A percentile compares a stretch with the other conserved stretches of the same genome.
phyloP scores from a whole-genome alignment of 176 grass and related monocot species.

The Cocos nucifera region DNA sequence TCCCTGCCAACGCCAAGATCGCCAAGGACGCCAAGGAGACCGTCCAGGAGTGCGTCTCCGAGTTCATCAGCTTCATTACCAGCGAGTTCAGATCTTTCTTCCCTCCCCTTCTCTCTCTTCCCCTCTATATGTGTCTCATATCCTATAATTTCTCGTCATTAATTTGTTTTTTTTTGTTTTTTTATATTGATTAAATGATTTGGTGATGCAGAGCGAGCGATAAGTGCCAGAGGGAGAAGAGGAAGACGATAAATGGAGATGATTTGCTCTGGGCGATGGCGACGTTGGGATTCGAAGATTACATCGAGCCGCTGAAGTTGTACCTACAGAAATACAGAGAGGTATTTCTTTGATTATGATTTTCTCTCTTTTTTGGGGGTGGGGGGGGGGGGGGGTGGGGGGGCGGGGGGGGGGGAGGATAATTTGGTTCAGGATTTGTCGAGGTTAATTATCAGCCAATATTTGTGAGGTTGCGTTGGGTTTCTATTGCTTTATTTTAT shows the following conservation, averaged over 20 bases:
- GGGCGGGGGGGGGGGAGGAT: too few relatives aligned
- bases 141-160: conserved; percentile 12
- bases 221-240: conserved; percentile 98
- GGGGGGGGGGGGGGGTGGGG: too few relatives aligned
- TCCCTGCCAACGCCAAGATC: conserved; percentile 97
- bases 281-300: conserved; percentile 92
- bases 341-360: conserved; percentile 24
- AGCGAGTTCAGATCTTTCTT: conserved; percentile 48
- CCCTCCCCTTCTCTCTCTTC: background rate
- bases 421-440: background rate
- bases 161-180: background rate
- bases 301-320: conserved; percentile 83
- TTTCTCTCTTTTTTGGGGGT: too few relatives aligned
- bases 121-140: too few relatives aligned
- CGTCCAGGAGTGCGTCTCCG: conserved; percentile 97
- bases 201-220: conserved; percentile 59
- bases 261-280: conserved; percentile 96
- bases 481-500: too few relatives aligned
- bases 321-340: conserved; percentile 97
- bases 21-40: conserved; percentile 99
- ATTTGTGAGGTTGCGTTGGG: background rate
- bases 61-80: conserved; percentile 98
- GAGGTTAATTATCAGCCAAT: background rate
- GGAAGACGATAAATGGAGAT: conserved; percentile 95
- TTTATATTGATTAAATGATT: conserved; percentile 2